These are phyloP conservation scores for Lepidium sativum DNA, from an alignment of 345 rosid genomes.

Conservation along the genomic window DNA sequence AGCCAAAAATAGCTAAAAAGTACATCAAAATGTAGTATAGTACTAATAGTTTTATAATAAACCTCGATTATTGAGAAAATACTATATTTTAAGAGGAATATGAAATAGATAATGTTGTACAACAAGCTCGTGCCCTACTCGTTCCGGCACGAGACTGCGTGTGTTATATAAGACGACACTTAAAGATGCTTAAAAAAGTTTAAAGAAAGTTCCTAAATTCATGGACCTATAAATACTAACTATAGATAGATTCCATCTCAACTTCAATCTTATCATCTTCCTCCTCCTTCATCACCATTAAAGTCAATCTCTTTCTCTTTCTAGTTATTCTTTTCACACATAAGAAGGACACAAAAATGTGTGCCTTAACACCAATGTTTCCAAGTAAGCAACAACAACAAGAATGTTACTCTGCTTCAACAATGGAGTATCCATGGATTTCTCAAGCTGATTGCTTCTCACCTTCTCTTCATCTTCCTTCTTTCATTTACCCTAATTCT, in stretches of 20 bases:
- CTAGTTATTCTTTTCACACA: neutral
- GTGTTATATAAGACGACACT: conserved; percentile 13
- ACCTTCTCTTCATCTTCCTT: conserved; percentile 21
- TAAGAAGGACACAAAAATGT: conserved; percentile 8
- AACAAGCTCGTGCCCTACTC: conserved; percentile 23
- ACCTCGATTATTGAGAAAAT: neutral
- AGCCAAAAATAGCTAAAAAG: neutral
- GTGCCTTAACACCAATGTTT: conserved; percentile 20
- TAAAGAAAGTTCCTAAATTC: neutral
- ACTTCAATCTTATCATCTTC: conserved; percentile 18
- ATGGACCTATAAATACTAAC: conserved; percentile 15
- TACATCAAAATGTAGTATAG: neutral
- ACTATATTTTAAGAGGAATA: neutral
- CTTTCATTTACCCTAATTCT: conserved; percentile 8
- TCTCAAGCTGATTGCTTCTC: conserved; percentile 4
- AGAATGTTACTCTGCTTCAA: conserved; percentile 15
- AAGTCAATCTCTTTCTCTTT: conserved; percentile 7
- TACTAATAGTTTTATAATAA: neutral
- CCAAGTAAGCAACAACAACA: conserved; percentile 15
- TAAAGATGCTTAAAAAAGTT: conserved; percentile 14
- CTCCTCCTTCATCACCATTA: neutral
- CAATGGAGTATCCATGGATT: conserved; percentile 20
- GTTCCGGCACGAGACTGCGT: conserved; percentile 28
- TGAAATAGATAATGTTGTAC: conserved; percentile 14
- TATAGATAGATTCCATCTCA: conserved; percentile 17